Base-by-base conservation (phyloP, 257 asterid species). In the Solanum gracilifrons region DNA sequence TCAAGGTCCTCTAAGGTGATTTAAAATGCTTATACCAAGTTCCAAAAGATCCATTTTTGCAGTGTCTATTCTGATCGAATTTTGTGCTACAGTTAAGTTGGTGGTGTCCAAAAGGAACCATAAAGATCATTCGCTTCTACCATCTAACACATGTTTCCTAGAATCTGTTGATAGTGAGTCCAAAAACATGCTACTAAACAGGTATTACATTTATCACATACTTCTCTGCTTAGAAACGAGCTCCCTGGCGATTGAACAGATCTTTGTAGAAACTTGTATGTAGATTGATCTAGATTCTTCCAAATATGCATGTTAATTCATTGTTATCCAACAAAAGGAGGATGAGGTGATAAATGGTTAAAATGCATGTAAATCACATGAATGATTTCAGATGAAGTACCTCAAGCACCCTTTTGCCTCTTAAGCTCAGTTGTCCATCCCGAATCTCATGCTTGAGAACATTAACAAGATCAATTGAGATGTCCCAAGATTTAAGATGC, bases 391-490 rank as follows among this genome's bases (percentile, higher is more conserved):
- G 29, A 23, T 85, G 46, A 74, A 77, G 79, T 88, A 90, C 92
- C 92, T 90, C 90, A 87, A 90, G 87, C 27, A 90, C 89, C 76
- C 88, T 86, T 88, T 90, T 90, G 75, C 92, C 92, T 58, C 92
- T 88, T 58, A 90, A 90, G 55, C 90, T 90, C 88, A 90, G 85
- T 39, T 86, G 90, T 39, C 92, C 92, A 87, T 90, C 92, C 41
- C 90, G 90, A 88, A 90, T 90, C 83, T 90, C 92, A 88, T 90
- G 89, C 79, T 90, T 90, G 85, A 90, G 92, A 83, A 90, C 90
- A 84, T 88, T 90, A 39, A 90, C 90, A 74, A 90, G 90, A 87
- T 90, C 92, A 84, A 88, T 85, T 75, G 92, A 87, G 72, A 88
- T 88, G 76, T 88, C 92, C 90, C 90, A 87, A 37, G 87, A 88